Percentiles rank a stretch among this genome's conserved stretches.
These are phyloP conservation scores for Symbiodinium pilosum DNA, from an alignment of 73 alveolate genomes.

Conservation along the genomic window DNA sequence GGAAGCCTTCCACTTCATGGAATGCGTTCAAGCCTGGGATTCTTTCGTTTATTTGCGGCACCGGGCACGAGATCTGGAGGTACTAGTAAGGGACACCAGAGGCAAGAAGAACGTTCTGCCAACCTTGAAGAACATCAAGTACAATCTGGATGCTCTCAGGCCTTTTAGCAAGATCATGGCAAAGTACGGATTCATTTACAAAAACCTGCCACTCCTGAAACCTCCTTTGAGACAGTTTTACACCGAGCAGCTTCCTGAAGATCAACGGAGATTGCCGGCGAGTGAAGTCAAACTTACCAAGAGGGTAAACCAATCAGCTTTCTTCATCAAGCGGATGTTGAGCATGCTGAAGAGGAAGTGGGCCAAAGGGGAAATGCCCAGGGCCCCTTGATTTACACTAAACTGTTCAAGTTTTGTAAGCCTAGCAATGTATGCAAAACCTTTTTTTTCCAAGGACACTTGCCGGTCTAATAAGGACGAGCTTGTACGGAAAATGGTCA, in stretches of 20 bases:
- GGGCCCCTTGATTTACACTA: background rate
- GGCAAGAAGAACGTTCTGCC: background rate
- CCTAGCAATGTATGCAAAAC: too few relatives aligned
- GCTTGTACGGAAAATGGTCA: background rate
- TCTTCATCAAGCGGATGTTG: background rate
- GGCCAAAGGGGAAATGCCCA: background rate
- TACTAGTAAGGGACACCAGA: background rate
- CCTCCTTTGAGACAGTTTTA: background rate
- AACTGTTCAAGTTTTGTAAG: background rate
- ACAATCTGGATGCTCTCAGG: background rate
- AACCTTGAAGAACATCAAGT: background rate
- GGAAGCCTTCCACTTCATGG: background rate
- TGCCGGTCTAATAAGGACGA: background rate
- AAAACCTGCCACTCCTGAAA: background rate
- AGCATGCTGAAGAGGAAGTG: background rate
- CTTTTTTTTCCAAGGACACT: too few relatives aligned
- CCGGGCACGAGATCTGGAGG: background rate
- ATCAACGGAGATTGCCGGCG: background rate
- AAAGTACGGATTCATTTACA: background rate
- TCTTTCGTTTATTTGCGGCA: background rate
- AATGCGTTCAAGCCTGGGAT: background rate
- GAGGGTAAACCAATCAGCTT: background rate
- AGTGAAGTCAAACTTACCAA: background rate
- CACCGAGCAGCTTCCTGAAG: background rate
- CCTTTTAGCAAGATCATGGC: background rate